Evolutionary conservation across 257 asterid genomes (phyloP).

Genomic region (Nicotiana undulata): DNA sequence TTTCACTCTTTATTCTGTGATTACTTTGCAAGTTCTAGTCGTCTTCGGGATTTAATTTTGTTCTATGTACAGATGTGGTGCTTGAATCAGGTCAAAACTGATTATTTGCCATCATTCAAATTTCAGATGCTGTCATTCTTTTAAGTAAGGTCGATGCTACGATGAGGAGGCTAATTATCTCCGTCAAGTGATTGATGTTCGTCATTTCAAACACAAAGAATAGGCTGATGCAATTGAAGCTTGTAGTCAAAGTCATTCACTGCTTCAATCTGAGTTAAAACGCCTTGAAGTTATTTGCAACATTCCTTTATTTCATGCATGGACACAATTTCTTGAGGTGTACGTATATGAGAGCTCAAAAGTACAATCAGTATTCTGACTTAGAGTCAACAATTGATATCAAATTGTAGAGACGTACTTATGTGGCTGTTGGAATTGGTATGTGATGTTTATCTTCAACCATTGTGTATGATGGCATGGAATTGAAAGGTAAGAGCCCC

Average conservation of each 20-base stretch:
- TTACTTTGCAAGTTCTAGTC: not conserved
- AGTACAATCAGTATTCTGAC: not conserved
- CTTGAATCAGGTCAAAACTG: not conserved
- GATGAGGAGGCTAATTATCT: constrained; percentile 59
- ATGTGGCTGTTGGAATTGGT: constrained; percentile 14
- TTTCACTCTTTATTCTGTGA: not conserved
- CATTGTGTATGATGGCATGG: not conserved
- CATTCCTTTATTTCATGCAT: not conserved
- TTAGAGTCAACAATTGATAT: constrained; percentile 50
- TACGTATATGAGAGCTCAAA: constrained; percentile 3
- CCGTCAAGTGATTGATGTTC: constrained; percentile 48
- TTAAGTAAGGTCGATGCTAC: constrained; percentile 55
- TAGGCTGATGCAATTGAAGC: constrained; percentile 64
- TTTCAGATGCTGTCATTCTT: constrained; percentile 51
- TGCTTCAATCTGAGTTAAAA: constrained; percentile 59
- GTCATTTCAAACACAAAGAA: constrained; percentile 58
- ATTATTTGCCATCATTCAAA: not conserved
- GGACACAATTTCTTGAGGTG: not conserved
- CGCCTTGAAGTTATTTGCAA: constrained; percentile 51
- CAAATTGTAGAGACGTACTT: constrained; percentile 2
- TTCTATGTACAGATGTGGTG: not conserved
- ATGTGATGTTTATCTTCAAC: not conserved
- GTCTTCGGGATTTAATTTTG: not conserved
- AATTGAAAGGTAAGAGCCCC: constrained; percentile 7
- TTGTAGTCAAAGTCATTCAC: constrained; percentile 43